Conservation (phyloP, 257 asterid species). For the Salvia splendens region DNA sequence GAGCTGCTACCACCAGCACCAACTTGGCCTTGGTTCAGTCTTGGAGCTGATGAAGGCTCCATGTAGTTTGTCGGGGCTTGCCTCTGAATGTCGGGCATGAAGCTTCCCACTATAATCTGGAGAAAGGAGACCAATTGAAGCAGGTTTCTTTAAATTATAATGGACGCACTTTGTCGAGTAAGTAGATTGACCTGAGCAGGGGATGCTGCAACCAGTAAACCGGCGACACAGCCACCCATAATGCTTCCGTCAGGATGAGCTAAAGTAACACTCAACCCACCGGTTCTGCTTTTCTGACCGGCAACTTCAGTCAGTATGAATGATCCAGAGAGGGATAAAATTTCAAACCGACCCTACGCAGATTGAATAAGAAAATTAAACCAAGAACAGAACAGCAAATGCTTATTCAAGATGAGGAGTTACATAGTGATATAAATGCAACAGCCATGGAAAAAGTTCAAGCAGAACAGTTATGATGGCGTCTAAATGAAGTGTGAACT, state of each 20-base stretch:
- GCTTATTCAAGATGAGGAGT: slow-evolving; percentile 9
- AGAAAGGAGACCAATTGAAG: background rate
- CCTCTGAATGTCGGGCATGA: slow-evolving; percentile 35
- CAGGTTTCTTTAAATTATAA: too few species aligned
- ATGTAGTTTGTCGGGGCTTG: slow-evolving; percentile 32
- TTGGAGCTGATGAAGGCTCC: slow-evolving; percentile 36
- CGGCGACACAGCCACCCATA: slow-evolving; percentile 68
- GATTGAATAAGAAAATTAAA: slow-evolving; percentile 19
- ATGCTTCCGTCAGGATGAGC: slow-evolving; percentile 65
- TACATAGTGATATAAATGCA: background rate
- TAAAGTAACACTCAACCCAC: slow-evolving; percentile 57
- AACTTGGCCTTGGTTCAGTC: slow-evolving; percentile 34
- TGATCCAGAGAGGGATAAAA: slow-evolving; percentile 64
- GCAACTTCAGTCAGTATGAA: slow-evolving; percentile 55
- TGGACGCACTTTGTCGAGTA: background rate
- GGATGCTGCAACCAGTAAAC: slow-evolving; percentile 55
- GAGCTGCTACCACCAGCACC: slow-evolving; percentile 48
- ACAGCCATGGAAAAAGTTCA: background rate
- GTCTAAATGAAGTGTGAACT: background rate
- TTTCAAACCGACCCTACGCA: slow-evolving; percentile 58
- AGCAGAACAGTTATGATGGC: background rate
- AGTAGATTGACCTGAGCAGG: slow-evolving; percentile 59
- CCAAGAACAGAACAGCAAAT: background rate
- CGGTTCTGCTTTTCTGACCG: slow-evolving; percentile 59
- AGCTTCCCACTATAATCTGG: slow-evolving; percentile 57